Evolutionary conservation across 805 yeast species (phyloP).

Genomic region (Yamadazyma insecticola): DNA sequence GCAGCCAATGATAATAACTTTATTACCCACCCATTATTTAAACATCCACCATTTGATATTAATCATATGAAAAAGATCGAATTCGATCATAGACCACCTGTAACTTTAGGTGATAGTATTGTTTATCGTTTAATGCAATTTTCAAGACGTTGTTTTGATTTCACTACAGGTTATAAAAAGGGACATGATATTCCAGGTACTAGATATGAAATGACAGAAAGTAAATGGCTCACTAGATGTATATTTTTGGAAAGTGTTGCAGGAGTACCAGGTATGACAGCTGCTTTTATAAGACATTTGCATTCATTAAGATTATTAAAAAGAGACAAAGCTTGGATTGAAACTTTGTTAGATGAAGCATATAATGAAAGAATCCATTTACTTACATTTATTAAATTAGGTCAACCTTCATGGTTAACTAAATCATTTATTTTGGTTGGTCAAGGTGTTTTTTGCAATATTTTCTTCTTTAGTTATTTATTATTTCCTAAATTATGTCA

Average conservation of each 20-base stretch:
- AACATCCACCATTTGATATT: conserved; percentile 28
- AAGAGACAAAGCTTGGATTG: conserved; percentile 72
- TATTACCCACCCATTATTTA: conserved; percentile 37
- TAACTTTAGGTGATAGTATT: conserved; percentile 43
- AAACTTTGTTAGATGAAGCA: conserved; percentile 69
- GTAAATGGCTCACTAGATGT: conserved; percentile 58
- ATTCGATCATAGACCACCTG: conserved; percentile 50
- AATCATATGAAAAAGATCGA: conserved; percentile 34
- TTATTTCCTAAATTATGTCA: conserved; percentile 62
- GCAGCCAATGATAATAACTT: conserved; percentile 23
- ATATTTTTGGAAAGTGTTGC: conserved; percentile 69
- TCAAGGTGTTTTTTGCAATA: conserved; percentile 67
- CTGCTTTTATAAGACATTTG: conserved; percentile 66
- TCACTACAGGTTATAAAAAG: conserved; percentile 53
- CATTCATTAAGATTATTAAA: conserved; percentile 56
- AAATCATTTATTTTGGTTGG: conserved; percentile 52
- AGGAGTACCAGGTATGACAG: conserved; percentile 79
- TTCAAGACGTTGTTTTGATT: conserved; percentile 52
- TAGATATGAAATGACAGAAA: conserved; percentile 51
- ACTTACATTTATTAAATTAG: conserved; percentile 60
- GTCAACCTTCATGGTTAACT: conserved; percentile 58
- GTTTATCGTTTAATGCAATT: conserved; percentile 45
- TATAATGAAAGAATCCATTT: conserved; percentile 77
- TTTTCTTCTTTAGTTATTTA: conserved; percentile 58
- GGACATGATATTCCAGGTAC: conserved; percentile 30